These are phyloP conservation scores for Paramarasmius palmivorus DNA, from an alignment of 1,284 basidiomycete species.

Conservation along the genomic window DNA sequence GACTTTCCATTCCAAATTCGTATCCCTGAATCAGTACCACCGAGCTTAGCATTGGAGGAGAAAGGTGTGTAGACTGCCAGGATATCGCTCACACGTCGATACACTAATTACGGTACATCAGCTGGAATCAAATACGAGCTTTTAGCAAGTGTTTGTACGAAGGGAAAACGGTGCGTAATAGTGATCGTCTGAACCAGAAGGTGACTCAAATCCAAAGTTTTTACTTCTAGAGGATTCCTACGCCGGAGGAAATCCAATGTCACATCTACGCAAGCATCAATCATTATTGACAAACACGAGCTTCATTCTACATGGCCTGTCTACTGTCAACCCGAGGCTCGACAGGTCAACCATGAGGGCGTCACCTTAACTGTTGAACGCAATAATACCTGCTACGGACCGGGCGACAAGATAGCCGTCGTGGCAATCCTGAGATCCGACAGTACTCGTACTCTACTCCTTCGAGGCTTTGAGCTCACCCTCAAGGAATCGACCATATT, in stretches of 20 bases:
- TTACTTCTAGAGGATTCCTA: conserved; percentile 60
- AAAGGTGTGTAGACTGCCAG: conserved; percentile 44
- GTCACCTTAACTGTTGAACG: conserved; percentile 78
- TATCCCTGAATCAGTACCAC: conserved; percentile 84
- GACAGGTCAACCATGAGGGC: conserved; percentile 64
- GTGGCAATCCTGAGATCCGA: conserved; percentile 74
- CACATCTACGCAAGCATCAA: conserved; percentile 58
- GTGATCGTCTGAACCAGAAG: background rate
- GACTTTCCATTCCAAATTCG: conserved; percentile 85
- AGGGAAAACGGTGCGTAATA: conserved; percentile 70
- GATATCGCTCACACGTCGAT: conserved; percentile 13
- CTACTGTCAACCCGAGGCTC: conserved; percentile 76
- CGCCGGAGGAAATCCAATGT: conserved; percentile 68
- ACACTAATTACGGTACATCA: conserved; percentile 24
- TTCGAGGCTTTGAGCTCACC: conserved; percentile 80
- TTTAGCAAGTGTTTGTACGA: conserved; percentile 78
- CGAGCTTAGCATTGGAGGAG: conserved; percentile 73
- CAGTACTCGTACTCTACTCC: conserved; percentile 55
- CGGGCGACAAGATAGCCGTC: conserved; percentile 77
- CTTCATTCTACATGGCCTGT: conserved; percentile 88
- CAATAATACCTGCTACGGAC: conserved; percentile 75
- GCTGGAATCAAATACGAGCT: conserved; percentile 85
- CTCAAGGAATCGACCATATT: conserved; percentile 76
- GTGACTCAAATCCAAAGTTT: background rate
- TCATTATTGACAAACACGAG: conserved; percentile 88